Conservation (phyloP, 1,284 basidiomycete species). For the Gymnopus androsaceus region DNA sequence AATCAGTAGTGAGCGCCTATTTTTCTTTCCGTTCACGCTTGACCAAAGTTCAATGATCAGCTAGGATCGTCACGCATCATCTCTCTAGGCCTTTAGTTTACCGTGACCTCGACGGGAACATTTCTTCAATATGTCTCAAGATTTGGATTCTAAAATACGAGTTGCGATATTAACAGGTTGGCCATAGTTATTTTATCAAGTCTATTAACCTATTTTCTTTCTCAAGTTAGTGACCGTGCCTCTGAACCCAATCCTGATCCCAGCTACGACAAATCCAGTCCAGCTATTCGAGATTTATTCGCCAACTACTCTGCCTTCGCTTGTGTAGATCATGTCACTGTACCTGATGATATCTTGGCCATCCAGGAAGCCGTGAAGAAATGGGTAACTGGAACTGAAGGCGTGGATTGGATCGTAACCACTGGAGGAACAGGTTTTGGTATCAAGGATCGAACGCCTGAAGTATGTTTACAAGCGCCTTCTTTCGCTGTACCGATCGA, state of each 20-base stretch:
- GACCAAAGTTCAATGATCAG: too few relatives aligned
- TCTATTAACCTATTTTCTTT: too few relatives aligned
- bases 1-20: too few relatives aligned
- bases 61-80: too few relatives aligned
- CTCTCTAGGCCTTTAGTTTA: too few relatives aligned
- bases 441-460: conserved; percentile 76
- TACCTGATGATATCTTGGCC: conserved; percentile 61
- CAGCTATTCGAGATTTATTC: conserved; percentile 57
- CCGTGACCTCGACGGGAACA: too few relatives aligned
- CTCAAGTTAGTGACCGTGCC: conserved; percentile 71
- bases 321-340: conserved; percentile 41
- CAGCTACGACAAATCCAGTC: conserved; percentile 65
- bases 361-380: conserved; percentile 51
- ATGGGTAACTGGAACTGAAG: conserved; percentile 42
- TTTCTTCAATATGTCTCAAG: neutral
- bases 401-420: conserved; percentile 75
- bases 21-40: too few relatives aligned
- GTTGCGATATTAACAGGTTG: conserved; percentile 39
- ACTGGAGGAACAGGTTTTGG: conserved; percentile 90
- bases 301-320: conserved; percentile 38
- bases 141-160: conserved; percentile 20
- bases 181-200: conserved; percentile 14
- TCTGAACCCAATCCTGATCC: conserved; percentile 52
- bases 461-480: conserved; percentile 46
- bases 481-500: neutral